phyloP scores from a whole-genome alignment of 305 asterid genomes.

The Fraxinus sp. region DNA sequence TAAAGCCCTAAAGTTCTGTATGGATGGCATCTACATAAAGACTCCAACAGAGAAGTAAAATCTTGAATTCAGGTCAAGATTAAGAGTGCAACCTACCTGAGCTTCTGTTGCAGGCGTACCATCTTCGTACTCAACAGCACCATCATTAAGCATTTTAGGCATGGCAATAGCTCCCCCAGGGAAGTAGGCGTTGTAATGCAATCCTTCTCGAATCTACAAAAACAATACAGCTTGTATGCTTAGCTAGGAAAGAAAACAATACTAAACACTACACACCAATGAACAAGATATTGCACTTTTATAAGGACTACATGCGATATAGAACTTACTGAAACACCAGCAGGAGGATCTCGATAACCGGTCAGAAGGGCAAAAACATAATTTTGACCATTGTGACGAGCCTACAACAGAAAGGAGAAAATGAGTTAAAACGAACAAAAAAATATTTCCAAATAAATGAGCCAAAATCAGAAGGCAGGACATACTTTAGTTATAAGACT shows the following conservation, averaged over 20 bases:
- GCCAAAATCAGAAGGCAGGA: conserved; percentile 14
- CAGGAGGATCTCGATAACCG: conserved; percentile 27
- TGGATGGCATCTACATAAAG: neutral
- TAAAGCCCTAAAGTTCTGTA: neutral
- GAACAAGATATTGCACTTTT: neutral
- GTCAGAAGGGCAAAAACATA: no score
- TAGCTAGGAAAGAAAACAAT: conserved; percentile 13
- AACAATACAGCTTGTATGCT: conserved; percentile 22
- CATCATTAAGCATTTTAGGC: conserved; percentile 94
- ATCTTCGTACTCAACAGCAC: conserved; percentile 89
- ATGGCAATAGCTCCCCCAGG: conserved; percentile 95
- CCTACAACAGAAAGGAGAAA: conserved; percentile 33
- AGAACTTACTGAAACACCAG: conserved; percentile 67
- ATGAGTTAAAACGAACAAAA: conserved; percentile 22
- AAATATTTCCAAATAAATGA: conserved; percentile 5
- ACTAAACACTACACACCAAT: neutral
- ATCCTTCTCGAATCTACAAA: conserved; percentile 72
- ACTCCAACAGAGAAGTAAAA: neutral
- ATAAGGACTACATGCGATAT: neutral
- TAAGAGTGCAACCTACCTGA: conserved; percentile 42
- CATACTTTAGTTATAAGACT: conserved; percentile 80
- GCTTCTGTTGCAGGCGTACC: conserved; percentile 85
- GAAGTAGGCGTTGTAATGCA: conserved; percentile 86
- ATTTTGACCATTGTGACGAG: no score
- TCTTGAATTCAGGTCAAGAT: conserved; percentile 2